Percentiles rank a stretch among this genome's conserved stretches.
Conservation (phyloP, 2,329 filamentous ascomycete species). For the Colletotrichum musae region DNA sequence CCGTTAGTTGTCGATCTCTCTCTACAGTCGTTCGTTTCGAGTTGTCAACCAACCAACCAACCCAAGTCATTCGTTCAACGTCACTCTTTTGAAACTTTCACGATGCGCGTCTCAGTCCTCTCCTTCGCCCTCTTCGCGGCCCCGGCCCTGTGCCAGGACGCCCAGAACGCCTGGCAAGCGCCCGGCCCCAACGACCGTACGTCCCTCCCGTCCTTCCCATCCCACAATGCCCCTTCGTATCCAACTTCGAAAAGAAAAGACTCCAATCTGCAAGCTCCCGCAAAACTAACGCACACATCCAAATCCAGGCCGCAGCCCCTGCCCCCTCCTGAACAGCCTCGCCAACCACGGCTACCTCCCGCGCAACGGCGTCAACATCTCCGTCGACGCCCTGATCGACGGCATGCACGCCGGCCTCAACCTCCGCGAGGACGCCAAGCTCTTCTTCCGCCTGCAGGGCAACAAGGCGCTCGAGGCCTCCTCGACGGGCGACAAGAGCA, state of each 20-base stretch:
- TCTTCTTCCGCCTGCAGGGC: slow-evolving; percentile 36
- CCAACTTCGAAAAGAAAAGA: not conserved
- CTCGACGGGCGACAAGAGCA: slow-evolving; percentile 27
- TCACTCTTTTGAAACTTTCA: not conserved
- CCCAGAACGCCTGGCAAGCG: slow-evolving; percentile 7
- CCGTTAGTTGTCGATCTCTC: not conserved
- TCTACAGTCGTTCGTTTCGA: too few species aligned
- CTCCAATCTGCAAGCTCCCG: too few species aligned
- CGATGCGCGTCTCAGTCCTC: not conserved
- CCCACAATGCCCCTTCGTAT: too few species aligned
- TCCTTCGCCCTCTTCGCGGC: slow-evolving; percentile 15
- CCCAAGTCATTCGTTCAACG: slow-evolving; percentile 11
- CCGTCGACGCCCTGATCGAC: slow-evolving; percentile 40
- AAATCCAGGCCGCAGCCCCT: slow-evolving; percentile 34
- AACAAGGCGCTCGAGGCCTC: slow-evolving; percentile 31
- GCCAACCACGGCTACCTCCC: slow-evolving; percentile 49
- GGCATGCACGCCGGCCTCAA: slow-evolving; percentile 38
- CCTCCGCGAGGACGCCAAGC: slow-evolving; percentile 39
- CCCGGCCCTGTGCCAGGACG: slow-evolving; percentile 17
- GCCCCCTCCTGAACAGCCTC: slow-evolving; percentile 45
- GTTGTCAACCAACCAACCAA: not conserved
- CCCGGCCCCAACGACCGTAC: slow-evolving; percentile 14
- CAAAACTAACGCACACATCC: not conserved
- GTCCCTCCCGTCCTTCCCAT: not conserved
- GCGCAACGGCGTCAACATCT: slow-evolving; percentile 44